Evolutionary conservation across 1,284 basidiomycete species (phyloP), one percentile per base, ranked within the genome.

Genomic region (Puccinia novopanici): DNA sequence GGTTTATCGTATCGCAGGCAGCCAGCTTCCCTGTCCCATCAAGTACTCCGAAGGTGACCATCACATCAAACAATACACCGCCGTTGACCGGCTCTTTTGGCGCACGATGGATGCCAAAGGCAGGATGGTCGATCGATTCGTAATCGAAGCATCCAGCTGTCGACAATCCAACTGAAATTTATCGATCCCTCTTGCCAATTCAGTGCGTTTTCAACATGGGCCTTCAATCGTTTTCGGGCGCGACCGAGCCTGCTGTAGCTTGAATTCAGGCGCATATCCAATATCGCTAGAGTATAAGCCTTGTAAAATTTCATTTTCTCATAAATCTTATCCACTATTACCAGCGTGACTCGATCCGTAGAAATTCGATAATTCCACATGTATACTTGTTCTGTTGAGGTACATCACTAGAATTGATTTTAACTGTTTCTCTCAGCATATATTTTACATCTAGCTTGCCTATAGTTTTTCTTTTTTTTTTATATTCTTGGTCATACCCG

Each of bases 31-130:
- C 65, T 78, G 76, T 61, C 65, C 65, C 42, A 59, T 52, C 34
- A 78, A 75, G 57, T 75, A 50, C 40, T 75, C 73, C 19, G 57
- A 63, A 9, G 73, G 73, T 65, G 73, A 75, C 61, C 73, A 75
- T 37, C 73, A 75, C 27, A 50, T 65, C n/a, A 75, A 75, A 34
- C 73, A 75, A 50, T 75, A 75, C 57, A 17, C 65, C 6, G 76
- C 76, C n/a, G 34, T 70, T 40, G 76, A 78, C 45, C 30, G 76
- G 45, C 30, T 78, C 34, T 78, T 71, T 54, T 78, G 65, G 65
- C 63, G 76, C n/a, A 78, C 67, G 17, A 48, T 78, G 65, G 67
- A 57, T 50, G 50, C 54, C 22, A 70, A 68, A 61, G 76, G 76
- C 12, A 78, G 65, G 61, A n/a, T 48, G 15, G 54, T 78, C 19